phyloP scores from a whole-genome alignment of 164 flowering plant species.

The Piper betle region DNA sequence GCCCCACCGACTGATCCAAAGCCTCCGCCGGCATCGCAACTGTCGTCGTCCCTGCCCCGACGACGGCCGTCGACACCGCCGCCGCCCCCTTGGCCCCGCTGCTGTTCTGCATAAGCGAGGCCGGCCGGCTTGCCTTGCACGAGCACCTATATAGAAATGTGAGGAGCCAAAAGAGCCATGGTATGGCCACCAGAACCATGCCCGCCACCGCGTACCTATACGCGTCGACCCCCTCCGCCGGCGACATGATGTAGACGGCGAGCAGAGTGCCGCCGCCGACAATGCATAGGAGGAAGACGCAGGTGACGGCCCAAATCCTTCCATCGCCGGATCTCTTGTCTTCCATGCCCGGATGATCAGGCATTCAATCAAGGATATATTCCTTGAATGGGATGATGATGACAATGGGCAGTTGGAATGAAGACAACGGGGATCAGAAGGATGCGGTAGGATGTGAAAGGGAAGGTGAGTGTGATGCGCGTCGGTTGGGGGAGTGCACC shows the following conservation, averaged over 20 bases:
- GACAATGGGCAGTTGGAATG: not conserved
- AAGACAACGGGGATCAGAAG: not conserved
- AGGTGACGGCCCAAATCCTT: slow-evolving; percentile 1
- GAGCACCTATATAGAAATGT: not conserved
- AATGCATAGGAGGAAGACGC: not conserved
- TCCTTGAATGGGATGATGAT: not conserved
- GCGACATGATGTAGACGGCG: not conserved
- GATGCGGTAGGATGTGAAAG: not conserved
- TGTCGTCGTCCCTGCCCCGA: not conserved
- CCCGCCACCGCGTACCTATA: not conserved
- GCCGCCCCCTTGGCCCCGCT: not conserved
- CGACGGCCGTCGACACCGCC: not conserved
- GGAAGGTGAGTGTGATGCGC: not conserved
- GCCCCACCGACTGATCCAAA: not conserved
- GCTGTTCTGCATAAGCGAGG: not conserved
- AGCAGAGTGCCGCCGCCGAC: not conserved
- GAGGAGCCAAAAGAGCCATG: slow-evolving; percentile 1
- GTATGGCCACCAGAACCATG: not conserved
- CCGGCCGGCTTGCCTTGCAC: not conserved
- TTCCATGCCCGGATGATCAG: not conserved
- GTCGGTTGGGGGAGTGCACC: not conserved
- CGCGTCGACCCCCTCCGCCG: not conserved
- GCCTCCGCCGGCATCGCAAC: not conserved
- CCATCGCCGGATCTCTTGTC: not conserved
- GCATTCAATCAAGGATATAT: no score